Evolutionary conservation across 2,329 filamentous ascomycete genomes (phyloP).

Genomic region (Colletotrichum tropicale): DNA sequence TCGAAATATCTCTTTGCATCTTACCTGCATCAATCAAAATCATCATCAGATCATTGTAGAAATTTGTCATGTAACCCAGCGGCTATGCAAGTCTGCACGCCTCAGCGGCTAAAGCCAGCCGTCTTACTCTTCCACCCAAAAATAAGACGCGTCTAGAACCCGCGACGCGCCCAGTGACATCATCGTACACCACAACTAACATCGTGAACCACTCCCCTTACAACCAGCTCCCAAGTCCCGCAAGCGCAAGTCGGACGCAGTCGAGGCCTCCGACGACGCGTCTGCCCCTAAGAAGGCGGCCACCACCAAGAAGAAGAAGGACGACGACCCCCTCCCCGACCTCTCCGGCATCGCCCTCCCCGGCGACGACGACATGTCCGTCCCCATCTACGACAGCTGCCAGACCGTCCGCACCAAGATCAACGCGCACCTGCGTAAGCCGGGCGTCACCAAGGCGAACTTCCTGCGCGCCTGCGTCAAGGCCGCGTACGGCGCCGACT

Average conservation of each 20-base stretch:
- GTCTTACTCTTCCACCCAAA: neutral
- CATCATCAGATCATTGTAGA: neutral
- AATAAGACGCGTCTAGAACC: neutral
- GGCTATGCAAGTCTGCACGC: neutral
- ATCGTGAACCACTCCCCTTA: neutral
- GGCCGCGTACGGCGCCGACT: conserved; percentile 32
- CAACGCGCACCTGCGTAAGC: conserved; percentile 48
- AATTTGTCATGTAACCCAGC: neutral
- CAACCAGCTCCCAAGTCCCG: conserved; percentile 2
- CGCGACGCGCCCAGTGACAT: neutral
- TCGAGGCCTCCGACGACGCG: neutral
- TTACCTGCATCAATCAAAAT: neutral
- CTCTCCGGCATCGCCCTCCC: conserved; percentile 46
- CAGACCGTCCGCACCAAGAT: conserved; percentile 64
- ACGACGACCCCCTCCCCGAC: neutral
- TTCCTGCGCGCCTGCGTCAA: conserved; percentile 55
- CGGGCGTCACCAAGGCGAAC: conserved; percentile 53
- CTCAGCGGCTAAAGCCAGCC: neutral
- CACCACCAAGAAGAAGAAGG: neutral
- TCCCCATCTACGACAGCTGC: conserved; percentile 61
- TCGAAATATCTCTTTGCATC: neutral
- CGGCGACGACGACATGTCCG: conserved; percentile 49
- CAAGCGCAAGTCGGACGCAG: conserved; percentile 19
- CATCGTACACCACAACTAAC: neutral
- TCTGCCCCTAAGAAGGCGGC: neutral